Conservation (phyloP, 345 rosid genomes). For the Hirschfeldia incana region DNA sequence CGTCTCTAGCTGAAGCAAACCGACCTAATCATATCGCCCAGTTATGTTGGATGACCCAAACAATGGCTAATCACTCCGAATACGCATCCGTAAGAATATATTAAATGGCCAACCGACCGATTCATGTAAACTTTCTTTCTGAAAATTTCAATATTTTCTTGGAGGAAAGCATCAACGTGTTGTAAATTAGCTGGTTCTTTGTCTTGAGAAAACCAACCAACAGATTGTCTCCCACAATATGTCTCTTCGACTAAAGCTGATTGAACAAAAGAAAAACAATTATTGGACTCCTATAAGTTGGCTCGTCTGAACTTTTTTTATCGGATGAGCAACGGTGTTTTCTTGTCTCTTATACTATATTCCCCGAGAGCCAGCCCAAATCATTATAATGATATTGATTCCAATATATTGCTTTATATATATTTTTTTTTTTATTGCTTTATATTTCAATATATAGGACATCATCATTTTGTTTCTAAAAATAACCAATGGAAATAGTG, state of each 20-base stretch:
- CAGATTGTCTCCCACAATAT: background rate
- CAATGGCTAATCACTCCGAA: background rate
- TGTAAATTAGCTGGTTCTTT: background rate
- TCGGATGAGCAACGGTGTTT: constrained; percentile 12
- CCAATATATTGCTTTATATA: background rate
- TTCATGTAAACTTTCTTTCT: background rate
- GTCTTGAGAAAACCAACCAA: background rate
- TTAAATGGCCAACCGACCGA: background rate
- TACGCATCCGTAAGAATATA: background rate
- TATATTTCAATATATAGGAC: background rate
- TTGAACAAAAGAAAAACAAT: background rate
- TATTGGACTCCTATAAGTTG: background rate
- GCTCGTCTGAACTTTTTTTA: background rate
- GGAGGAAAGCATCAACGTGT: background rate
- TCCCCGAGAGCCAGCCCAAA: background rate
- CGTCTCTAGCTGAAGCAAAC: background rate
- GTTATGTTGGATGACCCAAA: background rate
- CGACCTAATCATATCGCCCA: background rate
- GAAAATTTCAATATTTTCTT: background rate
- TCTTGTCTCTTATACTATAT: background rate
- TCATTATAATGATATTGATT: background rate
- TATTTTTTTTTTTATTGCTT: too few species aligned
- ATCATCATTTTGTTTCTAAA: background rate
- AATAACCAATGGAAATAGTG: background rate
- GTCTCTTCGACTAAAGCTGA: background rate